Evolutionary conservation across 2,329 filamentous ascomycete genomes (phyloP).

Genomic region (Alternaria arborescens): DNA sequence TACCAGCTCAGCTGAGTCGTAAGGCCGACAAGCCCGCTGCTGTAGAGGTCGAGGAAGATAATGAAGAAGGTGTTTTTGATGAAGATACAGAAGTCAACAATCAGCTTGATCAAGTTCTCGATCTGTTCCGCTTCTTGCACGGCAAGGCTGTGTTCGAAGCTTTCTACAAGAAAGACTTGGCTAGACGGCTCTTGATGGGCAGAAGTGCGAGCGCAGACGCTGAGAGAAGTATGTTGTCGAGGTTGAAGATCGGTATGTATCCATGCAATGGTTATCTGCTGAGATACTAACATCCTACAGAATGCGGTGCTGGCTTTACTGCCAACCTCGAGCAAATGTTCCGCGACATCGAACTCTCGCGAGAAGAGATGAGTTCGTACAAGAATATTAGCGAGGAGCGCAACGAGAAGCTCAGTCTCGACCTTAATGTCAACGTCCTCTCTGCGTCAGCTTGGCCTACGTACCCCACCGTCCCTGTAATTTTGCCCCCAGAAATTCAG

Average conservation of each 20-base stretch:
- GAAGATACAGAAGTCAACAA: constrained; percentile 92
- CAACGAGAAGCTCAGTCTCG: constrained; percentile 66
- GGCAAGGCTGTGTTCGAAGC: constrained; percentile 98
- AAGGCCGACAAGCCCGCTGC: constrained; percentile 63
- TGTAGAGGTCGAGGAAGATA: constrained; percentile 68
- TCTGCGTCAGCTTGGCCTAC: constrained; percentile 92
- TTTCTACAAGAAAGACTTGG: constrained; percentile 98
- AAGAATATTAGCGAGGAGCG: constrained; percentile 72
- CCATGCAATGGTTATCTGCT: not conserved
- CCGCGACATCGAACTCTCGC: constrained; percentile 92
- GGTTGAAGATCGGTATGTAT: constrained; percentile 74
- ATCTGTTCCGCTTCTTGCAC: constrained; percentile 95
- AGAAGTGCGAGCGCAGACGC: constrained; percentile 94
- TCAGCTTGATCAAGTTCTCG: constrained; percentile 90
- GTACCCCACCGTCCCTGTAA: constrained; percentile 79
- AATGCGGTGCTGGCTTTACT: constrained; percentile 93
- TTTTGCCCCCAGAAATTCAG: constrained; percentile 77
- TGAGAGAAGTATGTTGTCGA: constrained; percentile 92
- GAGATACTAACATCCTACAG: constrained; percentile 50
- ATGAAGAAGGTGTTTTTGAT: constrained; percentile 72
- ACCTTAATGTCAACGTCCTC: constrained; percentile 88
- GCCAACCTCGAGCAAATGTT: constrained; percentile 99
- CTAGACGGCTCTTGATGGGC: constrained; percentile 86
- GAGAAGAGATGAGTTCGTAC: constrained; percentile 92
- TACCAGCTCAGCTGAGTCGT: constrained; percentile 73